Evolutionary conservation across 2,329 filamentous ascomycete genomes (phyloP), one percentile per base, ranked within the genome.

Genomic region (Aaosphaeria pasadenensis): DNA sequence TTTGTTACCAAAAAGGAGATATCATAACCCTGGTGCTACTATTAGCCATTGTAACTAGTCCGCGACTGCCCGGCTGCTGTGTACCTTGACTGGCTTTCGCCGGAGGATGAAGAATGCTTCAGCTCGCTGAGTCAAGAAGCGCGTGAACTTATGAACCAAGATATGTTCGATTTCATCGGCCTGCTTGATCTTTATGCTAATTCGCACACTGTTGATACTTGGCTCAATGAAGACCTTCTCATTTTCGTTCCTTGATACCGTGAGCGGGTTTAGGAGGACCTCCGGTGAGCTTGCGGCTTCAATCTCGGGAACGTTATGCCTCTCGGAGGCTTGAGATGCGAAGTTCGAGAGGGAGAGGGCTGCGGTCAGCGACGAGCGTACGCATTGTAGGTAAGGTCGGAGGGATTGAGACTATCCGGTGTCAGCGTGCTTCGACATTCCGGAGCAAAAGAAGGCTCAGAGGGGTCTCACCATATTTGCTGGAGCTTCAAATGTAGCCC

Each of bases 131-230:
- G 90, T 96, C 75, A 99, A 76, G 80, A 99, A 99, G 48, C 94
- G 83, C 38, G 91, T 96, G 67, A 99, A 97, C 75, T 99, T 99
- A 77, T 97, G 94, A 56, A 99, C 94, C 53, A 99, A 78, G 56
- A 99, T 97, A 70, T 95, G 84, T 74, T 99, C 94, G 64, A 97
- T 99, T 77, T 99, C 94, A 72, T 99, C 94, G 53, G 94, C 94
- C 79, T 99, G 94, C 78, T 99, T 99, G 74, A 99, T 96, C 79
- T 92, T 90, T 77, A 99, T 95, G 81, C 90, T 96, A 66, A 99
- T 88, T 60, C 94, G 87, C 59, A 99, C 88, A 59, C 89, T 95
- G 81, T 99, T 99, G 76, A 97, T 87, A 71, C 89, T 94, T 46
- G 94, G 91, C 77, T 97, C 92, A 69, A 97, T 95, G 52, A 96